Evolutionary conservation across 495 filamentous ascomycete genomes (phyloP), one percentile per base, ranked within the genome.

Genomic region (Amorphotheca resinae): DNA sequence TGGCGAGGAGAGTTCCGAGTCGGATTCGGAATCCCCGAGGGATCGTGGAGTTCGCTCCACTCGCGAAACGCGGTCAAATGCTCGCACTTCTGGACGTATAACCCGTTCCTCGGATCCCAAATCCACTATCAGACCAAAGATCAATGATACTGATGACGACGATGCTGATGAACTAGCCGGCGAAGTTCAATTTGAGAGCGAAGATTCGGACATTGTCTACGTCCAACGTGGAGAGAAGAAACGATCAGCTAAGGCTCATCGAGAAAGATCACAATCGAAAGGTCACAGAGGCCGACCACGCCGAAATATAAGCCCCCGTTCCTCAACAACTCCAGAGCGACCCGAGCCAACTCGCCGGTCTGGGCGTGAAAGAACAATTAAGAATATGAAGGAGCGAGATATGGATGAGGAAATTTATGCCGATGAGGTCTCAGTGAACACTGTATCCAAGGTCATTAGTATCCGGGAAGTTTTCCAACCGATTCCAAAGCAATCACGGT

Each of bases 391-490:
- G 39, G 85, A 93, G 50, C 59, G 73, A 7, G 61, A 66, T 12
- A 71, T 83, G 44, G 76, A 83, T 31, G 80, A 70, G 21, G 61
- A 64, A 17, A 56, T 62, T 1, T 64, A 63, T 33, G 68, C 70
- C 22, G 50, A 80, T 14, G 70, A 80, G 15, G 77, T 77, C 36
- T 62, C 58, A n/a, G 59, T 67, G 18, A 52, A 51, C 9, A 57
- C 48, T 1, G 52, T 50, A 2, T 64, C 70, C 1, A 82, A 75
- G 50, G 60, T 72, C 22, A 59, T 70, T 20, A 75, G 75, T 9
- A 72, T 84, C 3, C 74, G 77, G 44, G 88, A 95, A 55, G 53
- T 64, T 0, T 94, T 87, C 56, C 60, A 75, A 42, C 59, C 59
- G 11, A 46, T 80, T 8, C 51, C 73, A 4, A 55, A 59, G 11